phyloP scores from a whole-genome alignment of 805 yeast genomes.

The Kuraishia borneana region DNA sequence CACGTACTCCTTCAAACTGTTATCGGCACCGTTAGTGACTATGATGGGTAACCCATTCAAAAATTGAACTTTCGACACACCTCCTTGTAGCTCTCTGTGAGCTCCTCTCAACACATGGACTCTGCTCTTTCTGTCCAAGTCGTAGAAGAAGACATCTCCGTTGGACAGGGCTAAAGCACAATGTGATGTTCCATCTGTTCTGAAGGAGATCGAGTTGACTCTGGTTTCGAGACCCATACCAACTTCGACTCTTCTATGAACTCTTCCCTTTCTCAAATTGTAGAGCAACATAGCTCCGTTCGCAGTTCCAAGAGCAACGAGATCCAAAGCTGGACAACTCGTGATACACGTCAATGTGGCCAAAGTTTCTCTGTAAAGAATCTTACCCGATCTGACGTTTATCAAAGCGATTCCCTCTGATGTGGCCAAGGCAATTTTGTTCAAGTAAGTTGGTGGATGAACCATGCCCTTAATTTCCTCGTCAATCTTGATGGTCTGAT shows the following conservation, averaged over 20 bases:
- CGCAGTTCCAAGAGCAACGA: conserved; percentile 66
- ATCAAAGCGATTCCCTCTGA: conserved; percentile 45
- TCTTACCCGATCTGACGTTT: conserved; percentile 71
- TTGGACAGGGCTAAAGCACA: conserved; percentile 64
- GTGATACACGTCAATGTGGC: conserved; percentile 63
- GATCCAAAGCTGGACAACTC: conserved; percentile 79
- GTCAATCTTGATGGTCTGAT: conserved; percentile 52
- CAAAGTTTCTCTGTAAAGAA: conserved; percentile 32
- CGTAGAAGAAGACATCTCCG: conserved; percentile 84
- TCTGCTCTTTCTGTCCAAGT: conserved; percentile 58
- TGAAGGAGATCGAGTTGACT: conserved; percentile 61
- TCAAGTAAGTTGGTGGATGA: conserved; percentile 88
- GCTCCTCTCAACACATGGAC: conserved; percentile 66
- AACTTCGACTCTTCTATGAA: conserved; percentile 32
- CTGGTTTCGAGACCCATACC: conserved; percentile 27
- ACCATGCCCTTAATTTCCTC: conserved; percentile 60
- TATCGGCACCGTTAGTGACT: conserved; percentile 86
- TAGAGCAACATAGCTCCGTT: conserved; percentile 56
- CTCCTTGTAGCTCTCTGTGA: conserved; percentile 67
- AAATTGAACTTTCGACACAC: conserved; percentile 63
- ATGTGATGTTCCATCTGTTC: conserved; percentile 86
- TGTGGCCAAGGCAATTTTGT: conserved; percentile 82
- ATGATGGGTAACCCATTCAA: conserved; percentile 87
- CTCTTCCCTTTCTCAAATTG: conserved; percentile 56
- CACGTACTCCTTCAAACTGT: conserved; percentile 77